Evolutionary conservation across 139 green algal species (phyloP).

Genomic region (Chlorella sp.): DNA sequence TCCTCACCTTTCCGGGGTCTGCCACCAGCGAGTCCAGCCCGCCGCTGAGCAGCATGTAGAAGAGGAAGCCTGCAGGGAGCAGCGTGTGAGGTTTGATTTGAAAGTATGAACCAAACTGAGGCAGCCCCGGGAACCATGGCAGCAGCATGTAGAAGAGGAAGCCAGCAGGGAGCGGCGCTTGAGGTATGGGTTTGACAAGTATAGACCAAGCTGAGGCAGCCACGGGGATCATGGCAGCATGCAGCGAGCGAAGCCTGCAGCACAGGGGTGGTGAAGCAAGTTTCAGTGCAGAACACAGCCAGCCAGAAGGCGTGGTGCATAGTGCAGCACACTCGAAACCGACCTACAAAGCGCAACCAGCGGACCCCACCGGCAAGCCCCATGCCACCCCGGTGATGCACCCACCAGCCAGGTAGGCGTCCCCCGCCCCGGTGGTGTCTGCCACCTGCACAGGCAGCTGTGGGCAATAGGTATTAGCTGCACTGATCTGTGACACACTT

Average conservation of each 20-base stretch:
- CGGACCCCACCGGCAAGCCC: not conserved
- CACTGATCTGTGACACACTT: too few relatives aligned
- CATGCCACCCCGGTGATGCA: not conserved
- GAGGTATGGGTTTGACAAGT: too few relatives aligned
- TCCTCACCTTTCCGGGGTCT: constrained; percentile 49
- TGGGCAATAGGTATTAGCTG: too few relatives aligned
- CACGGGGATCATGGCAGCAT: too few relatives aligned
- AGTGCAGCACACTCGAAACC: not conserved
- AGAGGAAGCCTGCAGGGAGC: constrained; percentile 27
- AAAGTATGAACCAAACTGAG: too few relatives aligned
- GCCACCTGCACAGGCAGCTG: constrained; percentile 41
- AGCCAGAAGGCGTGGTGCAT: not conserved
- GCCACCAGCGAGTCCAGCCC: constrained; percentile 63
- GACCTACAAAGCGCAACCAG: not conserved
- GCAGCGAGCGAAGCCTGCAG: too few relatives aligned
- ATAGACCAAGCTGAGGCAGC: too few relatives aligned
- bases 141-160: too few relatives aligned
- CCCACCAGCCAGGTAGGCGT: constrained; percentile 84
- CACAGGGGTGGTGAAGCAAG: not conserved
- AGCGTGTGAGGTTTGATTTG: too few relatives aligned
- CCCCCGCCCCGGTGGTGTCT: constrained; percentile 91
- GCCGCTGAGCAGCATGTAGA: constrained; percentile 59
- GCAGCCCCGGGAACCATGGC: too few relatives aligned
- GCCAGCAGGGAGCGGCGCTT: too few relatives aligned
- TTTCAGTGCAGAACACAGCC: not conserved